A percentile compares a stretch with the other conserved stretches of the same genome.
These are phyloP conservation scores for Neoboletus magnificus DNA, from an alignment of 768 basidiomycete species.

Conservation along the genomic window DNA sequence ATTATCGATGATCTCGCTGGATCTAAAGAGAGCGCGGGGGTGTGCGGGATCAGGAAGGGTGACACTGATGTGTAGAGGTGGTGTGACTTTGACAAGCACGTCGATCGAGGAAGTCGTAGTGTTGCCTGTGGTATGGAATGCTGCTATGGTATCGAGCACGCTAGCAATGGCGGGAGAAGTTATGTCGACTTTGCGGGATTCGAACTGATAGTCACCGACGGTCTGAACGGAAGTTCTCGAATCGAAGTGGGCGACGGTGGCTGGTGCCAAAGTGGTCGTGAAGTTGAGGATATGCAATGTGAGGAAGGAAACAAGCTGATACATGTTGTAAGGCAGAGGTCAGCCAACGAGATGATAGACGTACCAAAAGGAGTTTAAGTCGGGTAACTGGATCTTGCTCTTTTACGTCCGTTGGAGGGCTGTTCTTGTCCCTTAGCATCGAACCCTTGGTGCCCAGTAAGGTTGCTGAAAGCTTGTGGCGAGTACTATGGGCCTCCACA, in stretches of 20 bases:
- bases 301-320: conserved; percentile 84
- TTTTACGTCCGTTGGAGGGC: conserved; percentile 40
- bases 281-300: conserved; percentile 90
- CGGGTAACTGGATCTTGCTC: conserved; percentile 80
- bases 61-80: conserved; percentile 57
- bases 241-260: conserved; percentile 47
- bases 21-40: conserved; percentile 32
- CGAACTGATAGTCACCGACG: conserved; percentile 16
- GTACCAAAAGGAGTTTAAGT: conserved; percentile 81
- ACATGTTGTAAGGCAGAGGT: background rate
- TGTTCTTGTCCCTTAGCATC: conserved; percentile 42
- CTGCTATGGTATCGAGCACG: conserved; percentile 57
- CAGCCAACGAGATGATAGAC: conserved; percentile 21
- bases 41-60: conserved; percentile 32
- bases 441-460: conserved; percentile 51
- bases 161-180: conserved; percentile 55
- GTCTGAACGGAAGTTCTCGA: conserved; percentile 15
- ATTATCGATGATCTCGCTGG: conserved; percentile 63
- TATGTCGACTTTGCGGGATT: conserved; percentile 63
- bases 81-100: conserved; percentile 57
- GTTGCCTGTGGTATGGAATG: conserved; percentile 17
- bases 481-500: conserved; percentile 14
- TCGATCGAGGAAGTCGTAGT: conserved; percentile 30
- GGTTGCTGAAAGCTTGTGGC: conserved; percentile 27
- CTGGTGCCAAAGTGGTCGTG: conserved; percentile 81